Evolutionary conservation across 768 basidiomycete genomes (phyloP).

Genomic region (Tulasnella sp.): DNA sequence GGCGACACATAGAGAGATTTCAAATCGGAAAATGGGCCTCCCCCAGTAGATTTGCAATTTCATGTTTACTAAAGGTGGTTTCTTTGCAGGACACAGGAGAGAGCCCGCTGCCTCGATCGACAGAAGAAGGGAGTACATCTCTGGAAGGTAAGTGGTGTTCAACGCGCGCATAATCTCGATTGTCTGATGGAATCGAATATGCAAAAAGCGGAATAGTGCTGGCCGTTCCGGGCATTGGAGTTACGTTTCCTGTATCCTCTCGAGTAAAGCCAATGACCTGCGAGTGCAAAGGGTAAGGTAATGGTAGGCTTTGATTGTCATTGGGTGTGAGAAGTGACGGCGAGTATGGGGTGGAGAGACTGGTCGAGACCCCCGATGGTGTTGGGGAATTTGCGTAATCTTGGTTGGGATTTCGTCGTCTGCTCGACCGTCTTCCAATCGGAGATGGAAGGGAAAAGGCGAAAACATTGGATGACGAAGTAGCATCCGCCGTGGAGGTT

Average conservation of each 20-base stretch:
- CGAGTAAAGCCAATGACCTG: not conserved
- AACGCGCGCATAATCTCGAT: not conserved
- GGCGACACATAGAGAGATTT: too few relatives aligned
- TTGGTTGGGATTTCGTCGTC: not conserved
- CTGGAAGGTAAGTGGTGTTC: not conserved
- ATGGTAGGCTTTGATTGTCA: not conserved
- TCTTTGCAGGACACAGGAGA: not conserved
- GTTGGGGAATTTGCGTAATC: not conserved
- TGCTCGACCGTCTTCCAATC: not conserved
- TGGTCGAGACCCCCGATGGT: not conserved
- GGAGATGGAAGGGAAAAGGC: not conserved
- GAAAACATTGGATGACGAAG: not conserved
- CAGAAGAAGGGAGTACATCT: not conserved
- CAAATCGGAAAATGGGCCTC: too few relatives aligned
- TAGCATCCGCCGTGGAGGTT: not conserved
- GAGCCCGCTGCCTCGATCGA: not conserved
- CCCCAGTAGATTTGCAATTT: too few relatives aligned
- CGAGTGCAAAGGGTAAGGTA: not conserved
- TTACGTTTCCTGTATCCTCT: not conserved
- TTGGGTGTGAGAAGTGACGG: not conserved
- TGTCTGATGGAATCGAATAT: not conserved
- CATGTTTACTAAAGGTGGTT: too few relatives aligned
- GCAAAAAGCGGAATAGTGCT: not conserved
- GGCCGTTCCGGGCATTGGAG: not conserved
- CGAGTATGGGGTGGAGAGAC: not conserved